Evolutionary conservation across 371 early-diverging fungal species (phyloP), one percentile per base, ranked within the genome.

Genomic region (Mucor irregularis): DNA sequence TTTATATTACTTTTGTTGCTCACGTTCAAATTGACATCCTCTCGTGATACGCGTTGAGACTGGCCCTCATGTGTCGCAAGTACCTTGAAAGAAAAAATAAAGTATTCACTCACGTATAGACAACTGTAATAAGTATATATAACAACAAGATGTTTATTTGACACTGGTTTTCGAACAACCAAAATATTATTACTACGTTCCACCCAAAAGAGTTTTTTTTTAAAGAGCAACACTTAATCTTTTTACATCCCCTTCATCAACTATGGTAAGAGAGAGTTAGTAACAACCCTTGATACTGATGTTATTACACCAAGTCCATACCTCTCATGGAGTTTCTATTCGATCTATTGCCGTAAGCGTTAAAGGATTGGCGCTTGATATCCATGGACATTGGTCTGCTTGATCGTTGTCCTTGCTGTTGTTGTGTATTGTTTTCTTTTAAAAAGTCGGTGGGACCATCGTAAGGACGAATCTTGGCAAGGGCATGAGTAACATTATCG

Each of bases 391-490:
- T 58, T 4, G 64, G 55, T 50, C 64, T 45, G 31, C 44, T 61
- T 22, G 46, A 4, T 33, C 34, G 39, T 19, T 60, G 61, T 39
- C 28, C 10, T 17, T 49, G 49, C 1, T 29, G 24, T 22, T 8
- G 16, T 29, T 26, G 37, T 29, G 35, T 19, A 38, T 54, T 54
- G 5, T 19, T 26, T 6, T 58, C 58, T 8, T 38, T 58, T 6
- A 58, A 45, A 30, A 58, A 58, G 37, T 68, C 58, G 22, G 45
- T 49, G 6, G 59, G 60, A 9, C 69, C 69, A 24, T 57, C 58
- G 50, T 68, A 68, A 40, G 69, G 69, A 17, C 61, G 60, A 10
- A 68, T 60, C 19, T 68, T 63, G 6, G 61, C 64, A 16, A 63
- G 33, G 8, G 64, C 56, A 46, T 68, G 55, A 9, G 57, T 54